phyloP scores from a whole-genome alignment of 2,329 filamentous ascomycete species.

The Pyrenochaeta sp. region DNA sequence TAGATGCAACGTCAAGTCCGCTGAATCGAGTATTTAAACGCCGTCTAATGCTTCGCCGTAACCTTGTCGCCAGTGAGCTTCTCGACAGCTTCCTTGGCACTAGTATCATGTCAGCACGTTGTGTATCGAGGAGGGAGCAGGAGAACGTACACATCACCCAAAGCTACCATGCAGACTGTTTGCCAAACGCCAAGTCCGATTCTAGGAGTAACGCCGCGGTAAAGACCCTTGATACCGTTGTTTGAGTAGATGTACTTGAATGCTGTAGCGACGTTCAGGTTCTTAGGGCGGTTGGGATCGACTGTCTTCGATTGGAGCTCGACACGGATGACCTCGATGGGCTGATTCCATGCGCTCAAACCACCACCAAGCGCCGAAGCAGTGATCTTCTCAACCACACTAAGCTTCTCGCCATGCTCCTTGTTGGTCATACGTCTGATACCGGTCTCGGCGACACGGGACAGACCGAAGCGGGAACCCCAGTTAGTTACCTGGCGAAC shows the following conservation, averaged over 20 bases:
- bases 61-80: slow-evolving; percentile 70
- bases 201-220: slow-evolving; percentile 92
- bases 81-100: slow-evolving; percentile 72
- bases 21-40: slow-evolving; percentile 23
- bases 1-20: slow-evolving; percentile 4
- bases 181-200: slow-evolving; percentile 98
- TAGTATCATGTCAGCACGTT: slow-evolving; percentile 45
- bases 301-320: slow-evolving; percentile 99
- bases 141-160: slow-evolving; percentile 89
- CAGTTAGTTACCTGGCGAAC: slow-evolving; percentile 99
- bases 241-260: slow-evolving; percentile 85
- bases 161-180: slow-evolving; percentile 99
- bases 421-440: slow-evolving; percentile 84
- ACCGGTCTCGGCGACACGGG: slow-evolving; percentile 86
- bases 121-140: not conserved
- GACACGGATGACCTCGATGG: slow-evolving; percentile 98
- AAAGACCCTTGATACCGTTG: slow-evolving; percentile 91
- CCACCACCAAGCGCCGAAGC: slow-evolving; percentile 90
- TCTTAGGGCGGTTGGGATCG: slow-evolving; percentile 97
- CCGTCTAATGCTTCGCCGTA: slow-evolving; percentile 69
- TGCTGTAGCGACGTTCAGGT: slow-evolving; percentile 92
- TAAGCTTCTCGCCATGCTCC: slow-evolving; percentile 79
- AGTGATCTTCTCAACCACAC: slow-evolving; percentile 84
- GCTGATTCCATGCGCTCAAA: slow-evolving; percentile 98
- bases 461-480: slow-evolving; percentile 95